A percentile compares a stretch with the other conserved stretches of the same genome.
Conservation (phyloP, 192 early-diverging fungal genomes). For the Piromyces sp. region DNA sequence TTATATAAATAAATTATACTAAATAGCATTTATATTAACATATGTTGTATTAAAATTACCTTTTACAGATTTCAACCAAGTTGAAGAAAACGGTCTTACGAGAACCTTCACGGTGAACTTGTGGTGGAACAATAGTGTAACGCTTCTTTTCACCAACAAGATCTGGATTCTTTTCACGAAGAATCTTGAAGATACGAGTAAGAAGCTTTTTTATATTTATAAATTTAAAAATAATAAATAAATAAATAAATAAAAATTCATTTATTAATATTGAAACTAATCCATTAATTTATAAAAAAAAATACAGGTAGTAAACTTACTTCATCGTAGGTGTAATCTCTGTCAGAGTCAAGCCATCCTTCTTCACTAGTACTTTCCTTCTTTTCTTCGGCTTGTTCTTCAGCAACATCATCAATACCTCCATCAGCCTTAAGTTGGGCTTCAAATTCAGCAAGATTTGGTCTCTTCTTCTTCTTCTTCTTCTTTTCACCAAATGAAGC, state of each 20-base stretch:
- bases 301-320: conserved; percentile 20
- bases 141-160: conserved; percentile 78
- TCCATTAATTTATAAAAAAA: background rate
- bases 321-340: conserved; percentile 88
- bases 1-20: no score
- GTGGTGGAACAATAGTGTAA: conserved; percentile 87
- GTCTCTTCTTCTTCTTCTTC: conserved; percentile 56
- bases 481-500: conserved; percentile 51
- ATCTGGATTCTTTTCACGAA: conserved; percentile 86
- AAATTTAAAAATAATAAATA: no score
- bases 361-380: conserved; percentile 1
- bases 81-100: conserved; percentile 96
- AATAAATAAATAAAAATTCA: no score
- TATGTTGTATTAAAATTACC: conserved; percentile 29
- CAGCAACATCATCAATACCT: conserved; percentile 7
- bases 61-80: conserved; percentile 79
- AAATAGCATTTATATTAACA: no score
- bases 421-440: conserved; percentile 20
- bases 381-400: conserved; percentile 1
- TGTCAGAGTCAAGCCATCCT: conserved; percentile 67
- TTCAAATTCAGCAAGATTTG: conserved; percentile 73
- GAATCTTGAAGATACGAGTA: conserved; percentile 70
- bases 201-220: conserved; percentile 71
- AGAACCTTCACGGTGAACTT: conserved; percentile 75
- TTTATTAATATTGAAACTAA: no score